Percentiles rank a stretch among this genome's conserved stretches.
phyloP scores from a whole-genome alignment of 306 rosid species.

The Ochetophila trinervis region DNA sequence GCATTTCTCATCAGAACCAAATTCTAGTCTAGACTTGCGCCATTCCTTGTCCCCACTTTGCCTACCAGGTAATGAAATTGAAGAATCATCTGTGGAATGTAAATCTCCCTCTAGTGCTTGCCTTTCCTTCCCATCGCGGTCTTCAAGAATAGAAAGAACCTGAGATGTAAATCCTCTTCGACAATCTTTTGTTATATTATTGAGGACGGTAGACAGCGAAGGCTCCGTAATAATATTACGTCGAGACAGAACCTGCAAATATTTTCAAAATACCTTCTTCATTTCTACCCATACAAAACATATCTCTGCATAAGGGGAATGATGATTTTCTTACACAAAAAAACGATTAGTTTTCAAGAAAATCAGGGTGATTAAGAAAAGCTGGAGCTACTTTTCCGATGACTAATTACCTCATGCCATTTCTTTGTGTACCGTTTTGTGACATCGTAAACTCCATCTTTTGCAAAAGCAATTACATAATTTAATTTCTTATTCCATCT shows the following conservation, averaged over 20 bases:
- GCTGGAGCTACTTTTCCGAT: neutral
- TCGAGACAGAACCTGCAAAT: conserved; percentile 69
- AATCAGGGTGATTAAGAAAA: conserved; percentile 2
- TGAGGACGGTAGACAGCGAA: conserved; percentile 49
- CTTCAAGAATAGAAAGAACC: conserved; percentile 53
- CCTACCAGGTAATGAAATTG: conserved; percentile 85
- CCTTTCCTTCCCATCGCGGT: conserved; percentile 64
- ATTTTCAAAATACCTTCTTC: neutral
- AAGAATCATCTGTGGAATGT: conserved; percentile 48
- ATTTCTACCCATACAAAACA: conserved; percentile 14
- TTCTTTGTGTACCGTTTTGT: conserved; percentile 90
- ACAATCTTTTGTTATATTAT: conserved; percentile 49
- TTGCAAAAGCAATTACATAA: conserved; percentile 69
- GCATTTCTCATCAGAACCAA: conserved; percentile 53
- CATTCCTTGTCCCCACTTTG: conserved; percentile 88
- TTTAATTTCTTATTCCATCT: conserved; percentile 87
- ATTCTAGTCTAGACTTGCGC: conserved; percentile 76
- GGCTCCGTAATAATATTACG: conserved; percentile 56
- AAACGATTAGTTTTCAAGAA: conserved; percentile 2
- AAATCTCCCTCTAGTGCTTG: conserved; percentile 52
- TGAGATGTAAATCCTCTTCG: conserved; percentile 58
- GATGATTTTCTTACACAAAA: neutral
- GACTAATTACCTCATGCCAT: conserved; percentile 76
- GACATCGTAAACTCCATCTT: conserved; percentile 80
- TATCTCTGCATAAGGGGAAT: neutral